phyloP scores from a whole-genome alignment of 257 asterid species.

The Cordia subcordata region DNA sequence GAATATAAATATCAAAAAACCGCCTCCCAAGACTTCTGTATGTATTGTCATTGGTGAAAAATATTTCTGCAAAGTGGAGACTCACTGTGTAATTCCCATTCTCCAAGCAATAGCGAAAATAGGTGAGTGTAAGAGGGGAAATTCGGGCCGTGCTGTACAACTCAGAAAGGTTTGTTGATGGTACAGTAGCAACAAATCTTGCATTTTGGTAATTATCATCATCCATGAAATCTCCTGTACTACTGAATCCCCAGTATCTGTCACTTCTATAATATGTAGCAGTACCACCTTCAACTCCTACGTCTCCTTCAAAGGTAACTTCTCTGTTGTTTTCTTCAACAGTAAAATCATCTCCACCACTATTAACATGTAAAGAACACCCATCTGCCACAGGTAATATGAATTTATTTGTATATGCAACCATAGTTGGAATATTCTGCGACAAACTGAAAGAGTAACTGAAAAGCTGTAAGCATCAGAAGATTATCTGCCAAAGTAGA shows the following conservation, averaged over 20 bases:
- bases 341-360: conserved; percentile 64
- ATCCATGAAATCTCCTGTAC: conserved; percentile 89
- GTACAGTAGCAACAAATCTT: conserved; percentile 29
- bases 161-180: conserved; percentile 40
- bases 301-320: conserved; percentile 68
- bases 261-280: conserved; percentile 36
- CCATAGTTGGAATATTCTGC: not conserved
- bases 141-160: conserved; percentile 69
- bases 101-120: conserved; percentile 77
- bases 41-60: conserved; percentile 54
- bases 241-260: conserved; percentile 73
- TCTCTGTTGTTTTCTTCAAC: conserved; percentile 32
- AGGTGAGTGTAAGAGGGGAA: conserved; percentile 72
- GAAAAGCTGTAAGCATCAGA: not conserved
- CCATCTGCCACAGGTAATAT: conserved; percentile 36
- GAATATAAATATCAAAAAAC: conserved; percentile 66
- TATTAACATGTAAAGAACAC: conserved; percentile 75
- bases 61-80: conserved; percentile 74
- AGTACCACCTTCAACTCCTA: conserved; percentile 45
- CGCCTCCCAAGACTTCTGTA: conserved; percentile 74
- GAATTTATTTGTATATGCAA: conserved; percentile 5
- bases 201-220: conserved; percentile 48
- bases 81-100: conserved; percentile 70
- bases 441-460: not conserved
- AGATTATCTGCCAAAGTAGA: no score